Evolutionary conservation across 805 yeast species (phyloP).

Genomic region (Wickerhamiella alocasiicola): DNA sequence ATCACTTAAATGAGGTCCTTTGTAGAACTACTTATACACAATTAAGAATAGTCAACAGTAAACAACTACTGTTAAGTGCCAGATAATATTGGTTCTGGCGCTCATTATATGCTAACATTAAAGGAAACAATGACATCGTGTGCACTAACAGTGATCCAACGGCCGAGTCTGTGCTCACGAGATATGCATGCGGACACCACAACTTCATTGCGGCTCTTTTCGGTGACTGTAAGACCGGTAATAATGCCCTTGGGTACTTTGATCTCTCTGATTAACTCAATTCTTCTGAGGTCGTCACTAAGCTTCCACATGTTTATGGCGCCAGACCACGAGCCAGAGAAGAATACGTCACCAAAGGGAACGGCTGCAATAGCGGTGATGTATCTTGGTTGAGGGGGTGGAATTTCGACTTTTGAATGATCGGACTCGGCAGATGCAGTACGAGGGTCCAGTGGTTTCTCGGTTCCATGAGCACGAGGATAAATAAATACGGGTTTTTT

Average conservation of each 20-base stretch:
- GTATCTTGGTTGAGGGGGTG: conserved; percentile 69
- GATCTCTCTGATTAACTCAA: conserved; percentile 45
- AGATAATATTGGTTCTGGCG: no score
- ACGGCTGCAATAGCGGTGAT: conserved; percentile 70
- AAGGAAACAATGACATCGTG: conserved; percentile 19
- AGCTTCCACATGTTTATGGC: conserved; percentile 66
- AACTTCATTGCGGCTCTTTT: conserved; percentile 29
- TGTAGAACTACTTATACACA: no score
- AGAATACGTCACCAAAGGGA: conserved; percentile 72
- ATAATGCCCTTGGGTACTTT: conserved; percentile 51
- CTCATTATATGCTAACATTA: conserved; percentile 6
- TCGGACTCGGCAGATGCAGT: conserved; percentile 41
- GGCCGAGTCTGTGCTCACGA: conserved; percentile 79
- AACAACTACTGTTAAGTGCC: no score
- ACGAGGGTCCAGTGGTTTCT: conserved; percentile 36
- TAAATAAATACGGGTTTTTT: conserved; percentile 70
- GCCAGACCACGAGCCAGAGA: conserved; percentile 86
- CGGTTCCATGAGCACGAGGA: conserved; percentile 67
- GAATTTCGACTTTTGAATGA: conserved; percentile 30
- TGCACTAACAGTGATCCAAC: conserved; percentile 61
- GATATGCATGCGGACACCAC: conserved; percentile 51
- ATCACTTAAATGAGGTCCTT: no score
- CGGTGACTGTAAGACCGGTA: conserved; percentile 26
- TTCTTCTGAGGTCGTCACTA: conserved; percentile 48
- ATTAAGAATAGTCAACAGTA: no score